Conservation (phyloP, 2,329 filamentous ascomycete species). For the Colletotrichum gigasporum region DNA sequence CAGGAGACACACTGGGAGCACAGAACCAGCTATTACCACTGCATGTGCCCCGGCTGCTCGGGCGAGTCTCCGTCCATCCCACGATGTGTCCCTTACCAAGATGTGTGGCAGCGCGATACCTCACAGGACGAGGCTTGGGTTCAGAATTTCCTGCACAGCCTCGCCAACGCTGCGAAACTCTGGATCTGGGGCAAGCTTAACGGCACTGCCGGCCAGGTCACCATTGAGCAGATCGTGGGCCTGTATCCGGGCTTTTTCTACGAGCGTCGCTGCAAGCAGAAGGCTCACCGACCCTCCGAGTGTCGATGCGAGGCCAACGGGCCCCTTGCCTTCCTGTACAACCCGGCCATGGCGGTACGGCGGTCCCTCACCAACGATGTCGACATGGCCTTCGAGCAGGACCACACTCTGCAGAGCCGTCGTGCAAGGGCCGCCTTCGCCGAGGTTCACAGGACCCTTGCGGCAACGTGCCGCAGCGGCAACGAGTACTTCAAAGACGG, state of each 20-base stretch:
- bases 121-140: slow-evolving; percentile 16
- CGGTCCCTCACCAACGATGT: slow-evolving; percentile 10
- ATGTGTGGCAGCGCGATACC: slow-evolving; percentile 17
- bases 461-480: not conserved
- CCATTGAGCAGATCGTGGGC: not conserved
- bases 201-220: not conserved
- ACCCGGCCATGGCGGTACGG: slow-evolving; percentile 27
- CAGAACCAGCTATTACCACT: slow-evolving; percentile 16
- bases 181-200: not conserved
- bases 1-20: slow-evolving; percentile 15
- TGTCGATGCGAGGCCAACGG: slow-evolving; percentile 30
- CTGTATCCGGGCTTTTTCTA: slow-evolving; percentile 14
- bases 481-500: slow-evolving; percentile 20
- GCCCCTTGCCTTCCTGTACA: slow-evolving; percentile 22
- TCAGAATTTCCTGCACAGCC: slow-evolving; percentile 12
- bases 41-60: slow-evolving; percentile 27
- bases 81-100: slow-evolving; percentile 2
- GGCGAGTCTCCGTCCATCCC: slow-evolving; percentile 26
- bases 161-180: not conserved
- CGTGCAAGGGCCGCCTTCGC: not conserved
- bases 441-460: not conserved
- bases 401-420: not conserved
- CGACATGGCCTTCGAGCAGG: not conserved
- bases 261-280: slow-evolving; percentile 30
- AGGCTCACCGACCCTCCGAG: slow-evolving; percentile 3